phyloP scores from a whole-genome alignment of 495 filamentous ascomycete genomes.

The Acidiella bohemica region DNA sequence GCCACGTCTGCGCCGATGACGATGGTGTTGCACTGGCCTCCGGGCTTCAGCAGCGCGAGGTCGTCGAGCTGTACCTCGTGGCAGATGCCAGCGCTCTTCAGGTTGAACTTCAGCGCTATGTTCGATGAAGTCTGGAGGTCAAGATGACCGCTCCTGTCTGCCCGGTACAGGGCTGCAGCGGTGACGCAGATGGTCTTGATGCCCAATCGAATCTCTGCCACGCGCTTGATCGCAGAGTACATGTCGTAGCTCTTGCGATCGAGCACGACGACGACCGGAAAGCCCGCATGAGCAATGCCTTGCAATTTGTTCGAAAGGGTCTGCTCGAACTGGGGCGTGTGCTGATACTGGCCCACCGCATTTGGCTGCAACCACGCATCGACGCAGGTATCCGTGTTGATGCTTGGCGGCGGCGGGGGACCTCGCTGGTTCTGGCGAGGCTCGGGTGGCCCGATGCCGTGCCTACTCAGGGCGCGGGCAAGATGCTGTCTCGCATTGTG shows the following conservation, averaged over 20 bases:
- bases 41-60: background rate
- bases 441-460: too few species aligned
- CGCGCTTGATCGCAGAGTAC: conserved; percentile 9
- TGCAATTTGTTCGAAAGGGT: too few species aligned
- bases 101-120: conserved; percentile 12
- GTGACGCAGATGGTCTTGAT: conserved; percentile 1
- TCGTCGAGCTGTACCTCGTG: background rate
- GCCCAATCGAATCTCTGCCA: conserved; percentile 9
- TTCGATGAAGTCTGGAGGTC: conserved; percentile 2
- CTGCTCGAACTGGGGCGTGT: too few species aligned
- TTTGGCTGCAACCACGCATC: too few species aligned
- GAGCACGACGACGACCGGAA: too few species aligned
- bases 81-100: background rate
- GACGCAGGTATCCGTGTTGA: too few species aligned
- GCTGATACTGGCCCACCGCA: too few species aligned
- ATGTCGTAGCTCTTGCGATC: background rate
- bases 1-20: conserved; percentile 19
- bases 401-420: too few species aligned
- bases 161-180: background rate
- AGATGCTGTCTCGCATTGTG: too few species aligned
- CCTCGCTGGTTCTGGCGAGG: too few species aligned
- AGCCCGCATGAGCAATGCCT: too few species aligned
- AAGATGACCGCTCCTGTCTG: background rate
- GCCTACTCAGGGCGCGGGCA: too few species aligned
- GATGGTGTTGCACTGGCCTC: conserved; percentile 1